Percentiles rank a stretch among this genome's conserved stretches.
Evolutionary conservation across 2,329 filamentous ascomycete species (phyloP).

Genomic region (Aspergillus ochraceus): DNA sequence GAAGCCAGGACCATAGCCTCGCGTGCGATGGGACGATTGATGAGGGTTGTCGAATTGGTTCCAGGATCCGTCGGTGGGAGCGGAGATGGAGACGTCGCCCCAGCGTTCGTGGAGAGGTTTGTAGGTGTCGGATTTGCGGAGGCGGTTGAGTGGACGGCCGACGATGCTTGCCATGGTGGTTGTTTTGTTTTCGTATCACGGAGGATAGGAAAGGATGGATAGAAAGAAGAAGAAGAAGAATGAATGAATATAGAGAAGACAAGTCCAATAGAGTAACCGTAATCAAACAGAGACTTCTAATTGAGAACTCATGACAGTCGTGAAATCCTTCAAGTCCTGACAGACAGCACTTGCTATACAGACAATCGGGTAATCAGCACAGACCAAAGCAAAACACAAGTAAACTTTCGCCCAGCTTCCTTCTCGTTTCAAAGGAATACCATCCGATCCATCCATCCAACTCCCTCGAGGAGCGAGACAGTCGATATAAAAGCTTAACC

Average conservation of each 20-base stretch:
- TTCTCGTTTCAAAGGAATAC: background rate
- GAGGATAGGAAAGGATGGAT: background rate
- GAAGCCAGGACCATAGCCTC: constrained; percentile 30
- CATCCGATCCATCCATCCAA: background rate
- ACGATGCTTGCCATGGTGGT: constrained; percentile 29
- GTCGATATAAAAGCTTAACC: constrained; percentile 8
- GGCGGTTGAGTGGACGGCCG: constrained; percentile 29
- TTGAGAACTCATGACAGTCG: background rate
- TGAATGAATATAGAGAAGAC: background rate
- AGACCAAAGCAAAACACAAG: constrained; percentile 1
- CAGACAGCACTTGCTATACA: background rate
- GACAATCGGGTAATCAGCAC: background rate
- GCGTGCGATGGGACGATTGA: constrained; percentile 15
- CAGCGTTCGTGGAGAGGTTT: constrained; percentile 39
- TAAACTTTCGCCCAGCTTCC: background rate
- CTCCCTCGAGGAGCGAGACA: background rate
- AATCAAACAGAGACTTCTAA: background rate
- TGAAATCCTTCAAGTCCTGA: no score
- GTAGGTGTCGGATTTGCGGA: constrained; percentile 28
- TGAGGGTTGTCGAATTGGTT: constrained; percentile 34
- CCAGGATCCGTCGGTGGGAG: constrained; percentile 41
- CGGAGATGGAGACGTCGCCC: constrained; percentile 40
- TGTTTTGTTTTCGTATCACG: background rate
- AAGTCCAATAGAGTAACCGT: background rate
- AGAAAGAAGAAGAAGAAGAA: background rate